These are phyloP conservation scores for Xylaria sp. DNA, from an alignment of 2,329 filamentous ascomycete genomes.

Conservation along the genomic window DNA sequence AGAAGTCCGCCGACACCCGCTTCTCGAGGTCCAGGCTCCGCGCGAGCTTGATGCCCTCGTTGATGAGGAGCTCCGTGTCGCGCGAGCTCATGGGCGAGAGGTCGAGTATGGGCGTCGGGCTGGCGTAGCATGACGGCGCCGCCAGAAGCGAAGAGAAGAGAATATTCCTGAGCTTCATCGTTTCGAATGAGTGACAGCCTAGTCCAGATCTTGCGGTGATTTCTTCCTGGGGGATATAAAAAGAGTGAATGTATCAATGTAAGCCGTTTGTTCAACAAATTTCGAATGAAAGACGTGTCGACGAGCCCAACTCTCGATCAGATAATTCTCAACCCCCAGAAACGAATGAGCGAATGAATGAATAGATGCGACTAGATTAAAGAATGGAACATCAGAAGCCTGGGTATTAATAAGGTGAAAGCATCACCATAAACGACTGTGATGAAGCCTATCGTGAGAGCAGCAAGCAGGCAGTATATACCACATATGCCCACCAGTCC, in stretches of 20 bases:
- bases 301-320: not conserved
- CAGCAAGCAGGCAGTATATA: slow-evolving; percentile 6
- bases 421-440: not conserved
- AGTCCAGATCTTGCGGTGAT: too few species aligned
- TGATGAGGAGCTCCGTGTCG: slow-evolving; percentile 20
- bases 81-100: slow-evolving; percentile 5
- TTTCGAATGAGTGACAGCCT: not conserved
- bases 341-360: not conserved
- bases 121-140: slow-evolving; percentile 3
- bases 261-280: not conserved
- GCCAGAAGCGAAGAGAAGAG: slow-evolving; percentile 4
- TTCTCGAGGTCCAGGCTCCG: slow-evolving; percentile 22
- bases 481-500: not conserved
- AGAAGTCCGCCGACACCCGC: slow-evolving; percentile 19
- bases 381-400: not conserved
- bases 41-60: slow-evolving; percentile 23
- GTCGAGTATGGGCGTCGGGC: slow-evolving; percentile 12
- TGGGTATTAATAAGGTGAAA: not conserved
- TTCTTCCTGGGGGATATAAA: not conserved
- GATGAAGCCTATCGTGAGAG: not conserved
- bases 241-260: not conserved
- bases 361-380: not conserved
- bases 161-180: slow-evolving; percentile 1
- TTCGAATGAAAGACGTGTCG: not conserved
- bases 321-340: not conserved